Evolutionary conservation across 2,329 filamentous ascomycete genomes (phyloP).

Genomic region (Colletotrichum acutatum): DNA sequence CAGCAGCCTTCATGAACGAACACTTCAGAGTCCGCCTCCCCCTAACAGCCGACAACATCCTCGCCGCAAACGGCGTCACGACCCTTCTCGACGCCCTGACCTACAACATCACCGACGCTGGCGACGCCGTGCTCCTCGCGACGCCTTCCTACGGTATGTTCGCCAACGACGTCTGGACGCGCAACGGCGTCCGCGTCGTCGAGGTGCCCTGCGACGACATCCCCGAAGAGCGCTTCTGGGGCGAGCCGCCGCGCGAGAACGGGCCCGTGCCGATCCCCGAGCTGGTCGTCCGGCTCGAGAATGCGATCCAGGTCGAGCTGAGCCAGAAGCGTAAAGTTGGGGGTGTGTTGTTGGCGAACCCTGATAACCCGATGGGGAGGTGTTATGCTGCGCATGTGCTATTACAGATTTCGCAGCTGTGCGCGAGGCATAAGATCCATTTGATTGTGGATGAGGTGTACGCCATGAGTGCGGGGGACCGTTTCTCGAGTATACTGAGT

Average conservation of each 20-base stretch:
- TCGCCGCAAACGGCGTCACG: not conserved
- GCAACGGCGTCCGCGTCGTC: constrained; percentile 8
- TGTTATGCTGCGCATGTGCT: constrained; percentile 20
- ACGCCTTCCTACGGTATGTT: constrained; percentile 7
- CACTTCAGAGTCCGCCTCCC: constrained; percentile 18
- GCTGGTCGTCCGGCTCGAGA: not conserved
- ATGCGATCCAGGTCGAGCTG: constrained; percentile 3
- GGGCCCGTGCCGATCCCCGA: not conserved
- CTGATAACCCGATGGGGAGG: constrained; percentile 9
- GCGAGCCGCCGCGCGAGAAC: not conserved
- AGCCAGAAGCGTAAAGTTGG: not conserved
- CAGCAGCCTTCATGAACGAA: constrained; percentile 18
- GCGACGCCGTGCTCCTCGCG: constrained; percentile 13
- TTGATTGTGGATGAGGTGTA: constrained; percentile 23
- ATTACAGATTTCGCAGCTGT: constrained; percentile 8
- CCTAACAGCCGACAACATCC: constrained; percentile 5
- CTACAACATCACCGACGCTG: constrained; percentile 5
- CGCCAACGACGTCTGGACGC: not conserved
- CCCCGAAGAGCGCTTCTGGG: constrained; percentile 19
- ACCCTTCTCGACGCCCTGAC: constrained; percentile 1
- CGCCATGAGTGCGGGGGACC: not conserved
- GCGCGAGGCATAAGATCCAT: constrained; percentile 11
- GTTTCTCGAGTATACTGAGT: constrained; percentile 19
- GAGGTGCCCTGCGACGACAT: constrained; percentile 28
- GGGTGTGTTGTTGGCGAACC: constrained; percentile 9